Evolutionary conservation across 495 filamentous ascomycete species (phyloP), one percentile per base, ranked within the genome.

Genomic region (Penicillium riverlandense): DNA sequence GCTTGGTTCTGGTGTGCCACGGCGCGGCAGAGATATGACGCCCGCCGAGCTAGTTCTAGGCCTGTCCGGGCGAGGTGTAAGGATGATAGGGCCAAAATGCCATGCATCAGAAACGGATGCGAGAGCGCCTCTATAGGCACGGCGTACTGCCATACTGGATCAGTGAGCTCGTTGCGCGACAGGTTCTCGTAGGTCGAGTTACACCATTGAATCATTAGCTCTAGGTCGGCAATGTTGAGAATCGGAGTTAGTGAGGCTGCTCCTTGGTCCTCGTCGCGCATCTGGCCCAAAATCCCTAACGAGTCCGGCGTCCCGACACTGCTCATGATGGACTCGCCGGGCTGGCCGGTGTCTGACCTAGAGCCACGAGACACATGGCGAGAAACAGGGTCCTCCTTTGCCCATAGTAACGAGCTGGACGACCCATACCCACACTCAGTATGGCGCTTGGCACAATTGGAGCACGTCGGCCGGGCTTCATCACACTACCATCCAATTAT

Each of bases 21-120:
- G 8, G 74, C 74, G 22, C 67, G 54, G 27, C 57, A 62, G 28
- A 68, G 47, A 48, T 69, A 66, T 6, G 51, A 43, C 2, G 53
- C 43, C 11, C 58, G 54, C 0, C 48, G 49, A 8, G 52, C 44
- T 1, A 43, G 34, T 1, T 67, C 59, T 6, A 44, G 48, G 0
- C 53, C 47, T 3, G 60, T 62, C 11, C 65, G 53, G 10, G 65
- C 62, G 4, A 78, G 62, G 52, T 77, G 73, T 2, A 76, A 54
- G 4, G 73, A 64, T 4, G 72, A 66, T 7, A 77, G 51, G 8
- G 72, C 70, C 11, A 77, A 50, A 31, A 77, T 67, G n/a, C 72
- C 72, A 40, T 75, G 71, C 70, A 77, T 72, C 6, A 77, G 55
- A 36, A 73, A 75, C 3, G 66, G 66, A 29, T 77, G 62, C 0